Base-by-base conservation (phyloP, 768 basidiomycete genomes). In the Tylopilus balloui region DNA sequence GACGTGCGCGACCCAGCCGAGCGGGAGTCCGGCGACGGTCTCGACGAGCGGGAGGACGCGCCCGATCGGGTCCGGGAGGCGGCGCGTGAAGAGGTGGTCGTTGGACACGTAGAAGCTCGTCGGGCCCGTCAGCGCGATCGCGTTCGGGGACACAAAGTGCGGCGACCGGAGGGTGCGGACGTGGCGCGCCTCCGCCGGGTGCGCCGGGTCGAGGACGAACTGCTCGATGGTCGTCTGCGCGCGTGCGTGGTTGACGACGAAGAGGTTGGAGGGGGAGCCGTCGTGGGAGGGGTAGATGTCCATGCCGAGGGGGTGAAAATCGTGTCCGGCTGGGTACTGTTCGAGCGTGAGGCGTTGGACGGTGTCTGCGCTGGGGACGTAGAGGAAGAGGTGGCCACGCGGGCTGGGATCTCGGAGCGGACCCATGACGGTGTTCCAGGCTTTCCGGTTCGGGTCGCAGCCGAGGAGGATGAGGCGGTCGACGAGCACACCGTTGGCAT, bases 341-440 rank as follows among this genome's bases (percentile, higher is more conserved):
- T 68, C 59, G 28, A 88, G 58, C 1, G 67, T 53, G 29, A 85
- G 55, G 12, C 70, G 75, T 20, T 69, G 68, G 1, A 76, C 66
- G 36, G 61, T 54, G 10, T 55, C 31, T 9, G 54, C 58, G 7
- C 23, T 24, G 7, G 61, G 55, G 49, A 64, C 62, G 56, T 83
- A 77, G 4, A 86, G 40, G 78, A 86, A 89, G 20, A 89, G 68
- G 3, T 73, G 69, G 0, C 84, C 87, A n/a, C 64, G 74, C 5
- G 80, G 78, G 4, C 67, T 57, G 2, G 86, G 83, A 56, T 86
- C 67, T 1, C 53, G 63, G 42, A 89, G 60, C 6, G 87, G 86
- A 0, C 87, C 87, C 80, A 85, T 81, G 39, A 75, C 86, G 7
- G 86, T 87, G 60, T 89, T 89, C 87, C 87, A 89, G 23, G 72